phyloP scores from a whole-genome alignment of 306 rosid species.

The Styphnolobium japonicum region DNA sequence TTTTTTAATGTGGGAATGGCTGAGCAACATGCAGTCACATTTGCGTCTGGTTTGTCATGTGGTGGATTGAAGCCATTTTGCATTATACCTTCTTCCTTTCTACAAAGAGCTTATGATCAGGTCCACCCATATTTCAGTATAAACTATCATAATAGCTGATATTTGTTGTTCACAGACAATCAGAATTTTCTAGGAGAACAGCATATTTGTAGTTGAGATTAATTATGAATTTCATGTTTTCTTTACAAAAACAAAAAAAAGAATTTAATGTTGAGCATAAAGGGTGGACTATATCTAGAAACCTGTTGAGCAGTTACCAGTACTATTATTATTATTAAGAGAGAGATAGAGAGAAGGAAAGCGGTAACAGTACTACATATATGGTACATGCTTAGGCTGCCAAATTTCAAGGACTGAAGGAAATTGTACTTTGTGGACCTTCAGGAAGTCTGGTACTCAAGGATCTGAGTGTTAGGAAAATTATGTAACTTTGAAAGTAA shows the following conservation, averaged over 20 bases:
- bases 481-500: not conserved
- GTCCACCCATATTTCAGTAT: slow-evolving; percentile 35
- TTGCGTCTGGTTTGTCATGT: slow-evolving; percentile 88
- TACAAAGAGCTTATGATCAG: slow-evolving; percentile 95
- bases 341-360: not conserved
- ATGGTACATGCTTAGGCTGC: not conserved
- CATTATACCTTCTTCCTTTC: slow-evolving; percentile 78
- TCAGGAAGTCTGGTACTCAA: not conserved
- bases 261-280: not conserved
- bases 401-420: not conserved
- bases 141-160: not conserved
- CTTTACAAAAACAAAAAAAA: not conserved
- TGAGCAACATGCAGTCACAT: slow-evolving; percentile 97
- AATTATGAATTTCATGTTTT: not conserved
- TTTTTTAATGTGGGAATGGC: slow-evolving; percentile 91
- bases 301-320: not conserved
- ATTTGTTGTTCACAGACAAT: not conserved
- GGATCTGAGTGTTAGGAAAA: not conserved
- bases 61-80: slow-evolving; percentile 97
- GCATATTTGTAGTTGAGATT: slow-evolving; percentile 4
- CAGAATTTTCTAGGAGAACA: not conserved
- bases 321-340: not conserved
- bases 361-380: not conserved
- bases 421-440: not conserved
- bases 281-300: not conserved